Evolutionary conservation across 257 asterid species (phyloP).

Genomic region (Prunella vulgaris): DNA sequence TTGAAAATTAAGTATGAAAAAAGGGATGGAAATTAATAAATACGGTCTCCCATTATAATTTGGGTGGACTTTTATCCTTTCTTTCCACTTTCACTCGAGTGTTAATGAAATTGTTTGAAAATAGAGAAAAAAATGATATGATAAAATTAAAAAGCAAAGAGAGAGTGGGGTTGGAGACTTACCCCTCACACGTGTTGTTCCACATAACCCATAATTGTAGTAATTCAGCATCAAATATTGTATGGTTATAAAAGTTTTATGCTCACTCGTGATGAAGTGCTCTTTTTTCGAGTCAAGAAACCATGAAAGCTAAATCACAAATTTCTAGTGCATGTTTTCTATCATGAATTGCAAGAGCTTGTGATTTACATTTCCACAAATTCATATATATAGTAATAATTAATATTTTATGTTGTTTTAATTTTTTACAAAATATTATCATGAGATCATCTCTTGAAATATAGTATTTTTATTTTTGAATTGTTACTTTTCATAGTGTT

Average conservation of each 20-base stretch:
- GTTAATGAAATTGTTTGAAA: conserved; percentile 37
- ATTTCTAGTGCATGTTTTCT: not conserved
- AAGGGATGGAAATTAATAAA: not conserved
- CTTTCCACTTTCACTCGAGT: conserved; percentile 38
- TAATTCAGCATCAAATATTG: conserved; percentile 4
- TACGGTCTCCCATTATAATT: conserved; percentile 25
- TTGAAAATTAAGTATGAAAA: conserved; percentile 29
- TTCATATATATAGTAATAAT: not conserved
- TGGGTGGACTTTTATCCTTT: conserved; percentile 15
- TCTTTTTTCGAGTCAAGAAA: conserved; percentile 21
- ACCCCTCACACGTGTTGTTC: conserved; percentile 37
- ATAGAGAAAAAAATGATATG: conserved; percentile 28
- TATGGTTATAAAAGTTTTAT: conserved; percentile 3
- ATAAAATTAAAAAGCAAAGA: conserved; percentile 25
- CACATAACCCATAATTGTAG: conserved; percentile 29
- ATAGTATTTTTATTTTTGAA: no score
- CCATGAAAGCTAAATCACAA: conserved; percentile 12
- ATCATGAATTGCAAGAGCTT: conserved; percentile 13
- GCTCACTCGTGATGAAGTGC: conserved; percentile 22
- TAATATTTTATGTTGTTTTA: not conserved
- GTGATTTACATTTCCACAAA: not conserved
- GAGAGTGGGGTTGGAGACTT: conserved; percentile 28
- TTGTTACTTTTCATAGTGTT: no score
- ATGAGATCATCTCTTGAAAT: no score
- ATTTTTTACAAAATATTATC: no score